Evolutionary conservation across 129 eudicot species (phyloP).

Genomic region (Helichrysum umbraculigerum): DNA sequence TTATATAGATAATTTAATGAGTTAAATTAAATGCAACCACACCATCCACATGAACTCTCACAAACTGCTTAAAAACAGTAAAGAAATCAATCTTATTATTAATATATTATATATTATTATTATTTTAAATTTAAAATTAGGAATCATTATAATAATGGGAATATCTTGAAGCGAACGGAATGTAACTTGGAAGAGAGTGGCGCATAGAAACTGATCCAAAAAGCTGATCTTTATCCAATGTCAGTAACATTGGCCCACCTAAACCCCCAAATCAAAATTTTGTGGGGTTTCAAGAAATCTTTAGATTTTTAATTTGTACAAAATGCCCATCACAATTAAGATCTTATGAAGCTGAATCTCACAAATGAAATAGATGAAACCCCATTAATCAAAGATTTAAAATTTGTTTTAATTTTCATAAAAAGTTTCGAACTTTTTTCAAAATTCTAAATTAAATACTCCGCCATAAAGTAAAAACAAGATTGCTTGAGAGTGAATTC

Average conservation of each 20-base stretch:
- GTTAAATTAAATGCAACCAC: constrained; percentile 27
- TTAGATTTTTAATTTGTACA: constrained; percentile 12
- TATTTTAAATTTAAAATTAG: background rate
- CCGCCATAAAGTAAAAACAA: constrained; percentile 31
- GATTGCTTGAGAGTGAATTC: constrained; percentile 32
- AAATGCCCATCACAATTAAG: constrained; percentile 7
- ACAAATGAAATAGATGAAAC: background rate
- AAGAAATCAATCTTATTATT: background rate
- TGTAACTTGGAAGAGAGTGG: constrained; percentile 38
- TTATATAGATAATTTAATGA: constrained; percentile 14
- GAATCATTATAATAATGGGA: constrained; percentile 1
- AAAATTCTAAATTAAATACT: constrained; percentile 9
- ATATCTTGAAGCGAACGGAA: constrained; percentile 35
- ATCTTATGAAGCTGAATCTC: too few species aligned
- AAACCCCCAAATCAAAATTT: constrained; percentile 16
- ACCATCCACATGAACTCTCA: constrained; percentile 49
- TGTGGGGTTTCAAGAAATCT: constrained; percentile 20
- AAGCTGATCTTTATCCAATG: constrained; percentile 50
- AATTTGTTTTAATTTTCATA: background rate
- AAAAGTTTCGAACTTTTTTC: background rate
- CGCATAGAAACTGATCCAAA: constrained; percentile 32
- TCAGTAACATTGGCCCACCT: constrained; percentile 43
- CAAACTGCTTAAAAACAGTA: constrained; percentile 21
- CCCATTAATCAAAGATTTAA: background rate
- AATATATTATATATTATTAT: too few species aligned